Conservation (phyloP, 2,329 filamentous ascomycete genomes). For the Aspergillus tubingensis region DNA sequence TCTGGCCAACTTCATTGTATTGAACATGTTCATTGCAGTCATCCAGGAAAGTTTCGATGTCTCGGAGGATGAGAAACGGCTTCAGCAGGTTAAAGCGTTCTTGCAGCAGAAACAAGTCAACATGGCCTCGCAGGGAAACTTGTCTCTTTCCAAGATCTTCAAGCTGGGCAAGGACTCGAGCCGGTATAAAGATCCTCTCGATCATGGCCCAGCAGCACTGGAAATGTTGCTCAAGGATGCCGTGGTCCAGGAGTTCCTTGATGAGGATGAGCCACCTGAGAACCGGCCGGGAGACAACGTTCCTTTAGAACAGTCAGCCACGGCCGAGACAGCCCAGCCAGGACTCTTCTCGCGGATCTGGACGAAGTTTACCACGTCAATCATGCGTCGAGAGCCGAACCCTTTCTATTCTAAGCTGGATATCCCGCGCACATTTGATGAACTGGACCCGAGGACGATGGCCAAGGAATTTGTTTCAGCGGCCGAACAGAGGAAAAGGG, state of each 20-base stretch:
- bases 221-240: constrained; percentile 97
- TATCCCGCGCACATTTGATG: constrained; percentile 69
- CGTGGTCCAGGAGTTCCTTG: constrained; percentile 90
- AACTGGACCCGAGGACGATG: constrained; percentile 81
- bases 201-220: constrained; percentile 87
- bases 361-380: constrained; percentile 58
- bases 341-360: constrained; percentile 64
- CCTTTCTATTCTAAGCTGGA: constrained; percentile 89
- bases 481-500: constrained; percentile 77
- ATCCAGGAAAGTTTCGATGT: constrained; percentile 99
- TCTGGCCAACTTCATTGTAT: constrained; percentile 86
- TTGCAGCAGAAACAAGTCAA: constrained; percentile 86
- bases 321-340: constrained; percentile 52
- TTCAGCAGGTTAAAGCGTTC: constrained; percentile 95
- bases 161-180: constrained; percentile 62
- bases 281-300: constrained; percentile 33
- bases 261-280: constrained; percentile 58
- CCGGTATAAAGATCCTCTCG: constrained; percentile 75
- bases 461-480: constrained; percentile 87
- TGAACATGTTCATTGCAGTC: constrained; percentile 99
- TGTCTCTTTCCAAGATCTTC: constrained; percentile 62
- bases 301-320: constrained; percentile 26
- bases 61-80: constrained; percentile 93
- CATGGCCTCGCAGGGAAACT: constrained; percentile 65
- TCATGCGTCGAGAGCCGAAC: constrained; percentile 76